Evolutionary conservation across 495 filamentous ascomycete genomes (phyloP).

Genomic region (Talaromyces nanjingensis): DNA sequence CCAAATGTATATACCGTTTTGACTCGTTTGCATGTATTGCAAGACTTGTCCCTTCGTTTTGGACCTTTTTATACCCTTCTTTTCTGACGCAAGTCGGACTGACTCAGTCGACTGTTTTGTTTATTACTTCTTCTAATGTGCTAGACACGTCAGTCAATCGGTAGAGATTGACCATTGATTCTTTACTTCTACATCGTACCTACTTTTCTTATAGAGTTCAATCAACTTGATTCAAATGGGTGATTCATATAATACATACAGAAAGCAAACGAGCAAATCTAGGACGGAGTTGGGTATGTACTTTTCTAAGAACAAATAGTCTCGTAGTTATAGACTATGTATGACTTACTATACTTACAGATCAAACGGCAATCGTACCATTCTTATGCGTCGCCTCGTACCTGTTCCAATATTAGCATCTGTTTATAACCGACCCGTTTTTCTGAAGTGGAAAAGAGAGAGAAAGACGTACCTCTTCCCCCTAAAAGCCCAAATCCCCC

Average conservation of each 20-base stretch:
- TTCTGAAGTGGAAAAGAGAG: too few relatives aligned
- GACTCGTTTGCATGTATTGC: not conserved
- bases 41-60: not conserved
- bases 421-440: too few relatives aligned
- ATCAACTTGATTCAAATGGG: not conserved
- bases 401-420: constrained; percentile 18
- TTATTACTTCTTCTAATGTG: not conserved
- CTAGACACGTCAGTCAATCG: not conserved
- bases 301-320: not conserved
- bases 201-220: not conserved
- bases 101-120: not conserved
- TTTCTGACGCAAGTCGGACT: not conserved
- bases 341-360: not conserved
- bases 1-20: not conserved
- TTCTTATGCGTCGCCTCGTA: constrained; percentile 33
- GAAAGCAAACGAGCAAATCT: not conserved
- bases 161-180: not conserved
- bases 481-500: constrained; percentile 93
- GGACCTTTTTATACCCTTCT: constrained; percentile 1
- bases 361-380: constrained; percentile 7
- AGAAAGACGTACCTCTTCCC: constrained; percentile 78
- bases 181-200: not conserved
- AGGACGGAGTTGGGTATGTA: constrained; percentile 2
- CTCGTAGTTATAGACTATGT: not conserved
- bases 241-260: not conserved